Conservation (phyloP, 1,284 basidiomycete species). For the Singerocomus inundabilis region DNA sequence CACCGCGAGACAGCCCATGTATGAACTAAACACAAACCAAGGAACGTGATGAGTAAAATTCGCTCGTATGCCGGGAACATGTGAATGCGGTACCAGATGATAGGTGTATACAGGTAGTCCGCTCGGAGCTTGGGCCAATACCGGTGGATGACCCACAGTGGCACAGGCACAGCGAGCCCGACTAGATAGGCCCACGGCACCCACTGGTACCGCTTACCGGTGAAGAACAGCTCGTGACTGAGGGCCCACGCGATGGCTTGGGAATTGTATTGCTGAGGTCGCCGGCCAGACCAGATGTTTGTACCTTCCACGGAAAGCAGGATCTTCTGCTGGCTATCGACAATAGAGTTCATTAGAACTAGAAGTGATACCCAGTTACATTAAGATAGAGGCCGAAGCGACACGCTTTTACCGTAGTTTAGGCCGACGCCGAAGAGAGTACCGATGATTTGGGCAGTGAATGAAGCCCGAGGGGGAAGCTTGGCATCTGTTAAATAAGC, state of each 20-base stretch:
- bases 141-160: conserved; percentile 56
- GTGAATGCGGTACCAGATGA: conserved; percentile 38
- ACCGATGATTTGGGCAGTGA: conserved; percentile 57
- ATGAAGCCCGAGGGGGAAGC: conserved; percentile 63
- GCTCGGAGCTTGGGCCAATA: conserved; percentile 40
- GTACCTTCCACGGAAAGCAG: conserved; percentile 49
- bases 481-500: conserved; percentile 47
- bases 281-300: conserved; percentile 62
- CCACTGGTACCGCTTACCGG: conserved; percentile 54
- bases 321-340: conserved; percentile 50
- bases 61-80: too few species aligned
- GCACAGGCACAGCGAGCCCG: conserved; percentile 52
- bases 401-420: conserved; percentile 46
- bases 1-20: conserved; percentile 40
- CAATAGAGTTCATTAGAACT: conserved; percentile 59
- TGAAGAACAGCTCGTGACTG: conserved; percentile 54
- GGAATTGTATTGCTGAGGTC: conserved; percentile 58
- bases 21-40: conserved; percentile 25
- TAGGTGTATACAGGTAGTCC: conserved; percentile 45
- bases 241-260: conserved; percentile 65
- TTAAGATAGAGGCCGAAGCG: neutral
- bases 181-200: conserved; percentile 56
- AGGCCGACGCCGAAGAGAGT: conserved; percentile 49
- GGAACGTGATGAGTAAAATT: too few species aligned
- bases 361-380: neutral